Conservation (phyloP, 345 rosid species). For the Eucalyptus paniculata region DNA sequence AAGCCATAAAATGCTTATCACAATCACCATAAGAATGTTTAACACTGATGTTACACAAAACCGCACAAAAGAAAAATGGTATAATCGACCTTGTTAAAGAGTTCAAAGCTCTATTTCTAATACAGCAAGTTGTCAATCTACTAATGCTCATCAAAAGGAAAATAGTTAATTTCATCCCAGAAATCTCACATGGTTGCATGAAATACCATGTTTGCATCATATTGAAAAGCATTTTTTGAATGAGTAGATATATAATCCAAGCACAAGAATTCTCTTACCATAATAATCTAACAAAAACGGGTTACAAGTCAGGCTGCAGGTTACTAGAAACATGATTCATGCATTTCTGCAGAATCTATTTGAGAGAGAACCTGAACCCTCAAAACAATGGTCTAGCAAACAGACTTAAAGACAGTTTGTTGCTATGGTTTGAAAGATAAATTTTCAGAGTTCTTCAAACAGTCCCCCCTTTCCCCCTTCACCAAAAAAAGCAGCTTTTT, state of each 20-base stretch:
- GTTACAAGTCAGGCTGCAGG: not conserved
- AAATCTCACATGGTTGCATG: not conserved
- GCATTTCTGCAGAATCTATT: not conserved
- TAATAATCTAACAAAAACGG: not conserved
- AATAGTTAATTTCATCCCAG: not conserved
- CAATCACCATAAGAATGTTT: not conserved
- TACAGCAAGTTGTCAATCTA: not conserved
- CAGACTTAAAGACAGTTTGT: not conserved
- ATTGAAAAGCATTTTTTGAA: not conserved
- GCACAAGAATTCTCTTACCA: not conserved
- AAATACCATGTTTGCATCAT: not conserved
- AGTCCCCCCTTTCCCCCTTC: not conserved
- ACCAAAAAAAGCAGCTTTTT: not conserved
- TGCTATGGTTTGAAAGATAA: not conserved
- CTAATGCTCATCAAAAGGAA: not conserved
- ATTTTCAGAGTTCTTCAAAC: not conserved
- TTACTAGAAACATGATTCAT: not conserved
- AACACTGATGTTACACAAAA: not conserved
- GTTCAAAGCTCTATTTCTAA: not conserved
- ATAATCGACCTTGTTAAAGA: not conserved
- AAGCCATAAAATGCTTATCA: slow-evolving; percentile 2
- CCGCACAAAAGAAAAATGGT: not conserved
- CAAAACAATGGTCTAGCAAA: not conserved
- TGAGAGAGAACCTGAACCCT: not conserved
- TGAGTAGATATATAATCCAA: not conserved